Conservation (phyloP, 805 yeast species). For the Lipomyces japonicus region DNA sequence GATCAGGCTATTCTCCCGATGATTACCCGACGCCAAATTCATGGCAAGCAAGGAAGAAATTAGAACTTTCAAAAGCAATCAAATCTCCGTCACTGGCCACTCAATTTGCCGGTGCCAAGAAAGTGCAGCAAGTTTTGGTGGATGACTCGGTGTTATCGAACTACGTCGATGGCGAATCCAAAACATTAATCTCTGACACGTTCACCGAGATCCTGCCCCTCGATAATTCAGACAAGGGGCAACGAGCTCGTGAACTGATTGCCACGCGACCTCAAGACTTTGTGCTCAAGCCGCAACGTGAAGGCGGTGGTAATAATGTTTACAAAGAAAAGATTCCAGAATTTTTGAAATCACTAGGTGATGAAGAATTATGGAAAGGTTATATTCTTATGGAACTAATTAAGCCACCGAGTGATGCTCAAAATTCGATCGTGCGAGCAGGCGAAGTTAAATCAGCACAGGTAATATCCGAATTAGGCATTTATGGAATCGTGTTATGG, state of each 20-base stretch:
- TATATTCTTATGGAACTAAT: slow-evolving; percentile 93
- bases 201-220: slow-evolving; percentile 87
- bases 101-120: slow-evolving; percentile 90
- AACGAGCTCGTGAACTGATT: slow-evolving; percentile 26
- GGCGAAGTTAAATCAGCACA: slow-evolving; percentile 63
- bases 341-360: slow-evolving; percentile 57
- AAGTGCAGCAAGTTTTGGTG: slow-evolving; percentile 85
- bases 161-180: slow-evolving; percentile 39
- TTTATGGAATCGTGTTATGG: slow-evolving; percentile 80
- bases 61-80: slow-evolving; percentile 76
- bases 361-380: slow-evolving; percentile 71
- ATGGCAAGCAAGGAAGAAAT: slow-evolving; percentile 71
- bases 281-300: slow-evolving; percentile 96
- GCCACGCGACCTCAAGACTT: slow-evolving; percentile 52
- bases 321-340: slow-evolving; percentile 81
- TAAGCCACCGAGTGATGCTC: slow-evolving; percentile 58
- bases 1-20: slow-evolving; percentile 82
- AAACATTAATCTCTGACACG: slow-evolving; percentile 45
- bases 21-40: slow-evolving; percentile 66
- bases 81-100: slow-evolving; percentile 89
- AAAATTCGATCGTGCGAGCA: slow-evolving; percentile 68
- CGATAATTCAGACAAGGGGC: slow-evolving; percentile 50
- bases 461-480: slow-evolving; percentile 84
- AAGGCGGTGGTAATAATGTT: slow-evolving; percentile 97
- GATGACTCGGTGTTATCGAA: slow-evolving; percentile 46